Conservation (phyloP, 1,284 basidiomycete genomes). For the Trametes hirsuta region DNA sequence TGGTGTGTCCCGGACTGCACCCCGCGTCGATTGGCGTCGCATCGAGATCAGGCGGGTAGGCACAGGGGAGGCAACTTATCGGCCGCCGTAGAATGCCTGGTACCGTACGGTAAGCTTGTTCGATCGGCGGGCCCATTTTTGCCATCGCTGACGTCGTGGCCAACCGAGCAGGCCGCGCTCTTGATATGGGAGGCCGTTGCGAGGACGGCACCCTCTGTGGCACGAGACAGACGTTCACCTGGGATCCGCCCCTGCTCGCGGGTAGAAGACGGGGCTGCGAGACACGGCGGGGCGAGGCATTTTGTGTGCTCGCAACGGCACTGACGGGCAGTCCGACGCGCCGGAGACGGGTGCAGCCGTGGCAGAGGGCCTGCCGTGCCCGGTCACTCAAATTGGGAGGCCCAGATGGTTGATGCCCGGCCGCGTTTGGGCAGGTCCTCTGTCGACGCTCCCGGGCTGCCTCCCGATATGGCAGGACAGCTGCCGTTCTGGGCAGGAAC, state of each 20-base stretch:
- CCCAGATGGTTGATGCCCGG: constrained; percentile 19
- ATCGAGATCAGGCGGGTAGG: background rate
- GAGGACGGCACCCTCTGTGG: constrained; percentile 4
- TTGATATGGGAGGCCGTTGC: background rate
- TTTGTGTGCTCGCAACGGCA: background rate
- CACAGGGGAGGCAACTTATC: background rate
- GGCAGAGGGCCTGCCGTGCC: background rate
- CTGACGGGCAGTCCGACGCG: constrained; percentile 8
- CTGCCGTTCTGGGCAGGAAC: constrained; percentile 7
- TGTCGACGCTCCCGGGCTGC: background rate
- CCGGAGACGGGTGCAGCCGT: constrained; percentile 19
- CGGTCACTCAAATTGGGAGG: constrained; percentile 13
- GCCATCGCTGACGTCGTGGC: constrained; percentile 1
- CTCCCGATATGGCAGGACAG: constrained; percentile 6
- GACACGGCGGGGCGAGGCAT: background rate
- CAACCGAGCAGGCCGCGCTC: background rate
- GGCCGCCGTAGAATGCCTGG: background rate
- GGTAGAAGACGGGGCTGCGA: background rate
- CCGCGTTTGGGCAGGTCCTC: constrained; percentile 1
- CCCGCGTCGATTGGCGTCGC: background rate
- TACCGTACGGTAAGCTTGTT: background rate
- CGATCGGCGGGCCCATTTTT: background rate
- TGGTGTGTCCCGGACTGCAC: background rate
- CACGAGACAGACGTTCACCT: background rate
- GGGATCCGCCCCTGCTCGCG: constrained; percentile 22